phyloP scores from a whole-genome alignment of 2,329 filamentous ascomycete genomes.

The Colletotrichum nymphaeae region DNA sequence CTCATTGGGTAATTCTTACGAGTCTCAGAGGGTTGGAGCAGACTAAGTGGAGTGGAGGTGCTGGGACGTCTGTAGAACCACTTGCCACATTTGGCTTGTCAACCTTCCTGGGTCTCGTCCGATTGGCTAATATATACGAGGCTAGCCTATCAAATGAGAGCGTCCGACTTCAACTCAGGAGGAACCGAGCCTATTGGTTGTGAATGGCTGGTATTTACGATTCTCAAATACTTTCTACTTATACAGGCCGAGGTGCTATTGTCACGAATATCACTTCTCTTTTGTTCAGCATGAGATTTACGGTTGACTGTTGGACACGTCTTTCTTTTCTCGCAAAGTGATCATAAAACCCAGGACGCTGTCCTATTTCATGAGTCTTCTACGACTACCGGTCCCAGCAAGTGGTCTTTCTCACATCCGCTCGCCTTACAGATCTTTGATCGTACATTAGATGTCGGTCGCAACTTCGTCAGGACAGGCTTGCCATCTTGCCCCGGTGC shows the following conservation, averaged over 20 bases:
- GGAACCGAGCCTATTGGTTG: background rate
- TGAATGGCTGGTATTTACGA: background rate
- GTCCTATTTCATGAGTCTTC: background rate
- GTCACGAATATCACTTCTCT: background rate
- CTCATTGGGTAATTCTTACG: conserved; percentile 7
- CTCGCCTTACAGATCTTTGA: conserved; percentile 5
- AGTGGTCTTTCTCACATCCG: background rate
- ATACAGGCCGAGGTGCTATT: background rate
- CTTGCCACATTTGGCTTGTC: background rate
- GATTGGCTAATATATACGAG: conserved; percentile 12
- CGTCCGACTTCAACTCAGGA: background rate
- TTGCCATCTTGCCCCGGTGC: background rate
- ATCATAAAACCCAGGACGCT: background rate
- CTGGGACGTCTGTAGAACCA: background rate
- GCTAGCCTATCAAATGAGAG: background rate
- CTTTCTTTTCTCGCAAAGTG: background rate
- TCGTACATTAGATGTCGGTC: background rate
- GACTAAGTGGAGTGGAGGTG: background rate
- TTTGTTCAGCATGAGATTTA: background rate
- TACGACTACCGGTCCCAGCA: background rate
- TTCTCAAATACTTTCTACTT: no score
- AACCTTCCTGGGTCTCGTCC: background rate
- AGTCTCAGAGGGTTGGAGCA: background rate
- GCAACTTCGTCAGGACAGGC: background rate
- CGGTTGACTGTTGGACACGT: background rate